Conservation (phyloP, 345 rosid species). For the Raphanus sativus region DNA sequence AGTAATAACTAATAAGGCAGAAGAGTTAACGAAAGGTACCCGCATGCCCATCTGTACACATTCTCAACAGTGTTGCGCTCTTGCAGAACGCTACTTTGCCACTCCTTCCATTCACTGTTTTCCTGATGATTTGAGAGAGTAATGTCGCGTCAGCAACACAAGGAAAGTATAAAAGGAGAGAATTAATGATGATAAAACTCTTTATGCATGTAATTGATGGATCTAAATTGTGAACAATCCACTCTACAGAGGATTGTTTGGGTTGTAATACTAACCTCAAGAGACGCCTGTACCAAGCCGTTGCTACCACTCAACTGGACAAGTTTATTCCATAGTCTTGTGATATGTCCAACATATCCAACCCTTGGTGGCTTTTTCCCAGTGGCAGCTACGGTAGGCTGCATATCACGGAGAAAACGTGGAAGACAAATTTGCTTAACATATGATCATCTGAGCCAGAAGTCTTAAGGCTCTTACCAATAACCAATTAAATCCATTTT, state of each 20-base stretch:
- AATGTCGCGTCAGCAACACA: slow-evolving; percentile 17
- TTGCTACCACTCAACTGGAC: slow-evolving; percentile 68
- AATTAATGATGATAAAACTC: neutral
- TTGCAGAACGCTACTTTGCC: slow-evolving; percentile 75
- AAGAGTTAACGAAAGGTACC: slow-evolving; percentile 47
- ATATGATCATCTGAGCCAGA: slow-evolving; percentile 7
- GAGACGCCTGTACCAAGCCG: slow-evolving; percentile 52
- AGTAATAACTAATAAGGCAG: neutral
- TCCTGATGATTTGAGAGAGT: slow-evolving; percentile 50
- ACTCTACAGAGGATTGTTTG: slow-evolving; percentile 8
- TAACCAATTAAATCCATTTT: neutral
- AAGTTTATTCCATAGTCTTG: slow-evolving; percentile 81
- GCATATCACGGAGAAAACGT: slow-evolving; percentile 34
- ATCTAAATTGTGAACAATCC: neutral
- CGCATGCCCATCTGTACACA: slow-evolving; percentile 94
- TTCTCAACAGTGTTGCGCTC: slow-evolving; percentile 88
- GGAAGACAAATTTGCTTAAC: neutral
- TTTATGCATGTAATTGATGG: neutral
- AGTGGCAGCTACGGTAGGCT: slow-evolving; percentile 76
- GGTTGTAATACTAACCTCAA: slow-evolving; percentile 59
- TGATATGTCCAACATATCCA: slow-evolving; percentile 91
- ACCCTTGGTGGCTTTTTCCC: slow-evolving; percentile 76
- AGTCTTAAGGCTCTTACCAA: neutral
- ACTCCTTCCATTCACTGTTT: slow-evolving; percentile 76
- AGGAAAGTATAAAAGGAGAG: neutral